phyloP scores from a whole-genome alignment of 2,329 filamentous ascomycete genomes.

The Botrytis hyacinthi region DNA sequence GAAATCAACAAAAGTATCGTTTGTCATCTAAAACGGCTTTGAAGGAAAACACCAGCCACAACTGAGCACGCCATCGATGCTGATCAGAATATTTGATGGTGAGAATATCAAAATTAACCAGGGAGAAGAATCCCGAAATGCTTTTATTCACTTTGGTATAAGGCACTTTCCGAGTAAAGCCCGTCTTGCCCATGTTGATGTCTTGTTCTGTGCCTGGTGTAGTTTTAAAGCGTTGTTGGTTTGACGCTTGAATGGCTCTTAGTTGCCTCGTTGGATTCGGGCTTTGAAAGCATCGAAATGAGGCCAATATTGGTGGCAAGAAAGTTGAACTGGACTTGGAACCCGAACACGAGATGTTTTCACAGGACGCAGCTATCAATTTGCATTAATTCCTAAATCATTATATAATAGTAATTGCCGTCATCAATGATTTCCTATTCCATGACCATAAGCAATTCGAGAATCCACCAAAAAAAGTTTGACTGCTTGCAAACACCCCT shows the following conservation, averaged over 20 bases:
- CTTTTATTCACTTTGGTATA: neutral
- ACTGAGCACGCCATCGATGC: constrained; percentile 20
- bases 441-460: constrained; percentile 5
- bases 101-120: constrained; percentile 15
- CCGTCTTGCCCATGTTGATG: neutral
- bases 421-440: constrained; percentile 17
- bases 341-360: constrained; percentile 2
- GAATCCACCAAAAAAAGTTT: neutral
- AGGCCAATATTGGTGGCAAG: neutral
- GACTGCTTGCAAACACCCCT: constrained; percentile 3
- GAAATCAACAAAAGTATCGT: constrained; percentile 3
- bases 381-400: constrained; percentile 24
- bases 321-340: neutral
- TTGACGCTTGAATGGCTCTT: neutral
- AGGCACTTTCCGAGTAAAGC: constrained; percentile 15
- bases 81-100: constrained; percentile 9
- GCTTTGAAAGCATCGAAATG: neutral
- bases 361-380: neutral
- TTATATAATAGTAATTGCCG: constrained; percentile 20
- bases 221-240: neutral
- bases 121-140: neutral
- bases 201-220: constrained; percentile 1
- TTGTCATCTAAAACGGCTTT: constrained; percentile 20
- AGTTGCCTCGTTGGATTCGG: neutral
- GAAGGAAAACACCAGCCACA: constrained; percentile 21